These are phyloP conservation scores for Meyerozyma sp. DNA, from an alignment of 1,139 yeast species.

Conservation along the genomic window DNA sequence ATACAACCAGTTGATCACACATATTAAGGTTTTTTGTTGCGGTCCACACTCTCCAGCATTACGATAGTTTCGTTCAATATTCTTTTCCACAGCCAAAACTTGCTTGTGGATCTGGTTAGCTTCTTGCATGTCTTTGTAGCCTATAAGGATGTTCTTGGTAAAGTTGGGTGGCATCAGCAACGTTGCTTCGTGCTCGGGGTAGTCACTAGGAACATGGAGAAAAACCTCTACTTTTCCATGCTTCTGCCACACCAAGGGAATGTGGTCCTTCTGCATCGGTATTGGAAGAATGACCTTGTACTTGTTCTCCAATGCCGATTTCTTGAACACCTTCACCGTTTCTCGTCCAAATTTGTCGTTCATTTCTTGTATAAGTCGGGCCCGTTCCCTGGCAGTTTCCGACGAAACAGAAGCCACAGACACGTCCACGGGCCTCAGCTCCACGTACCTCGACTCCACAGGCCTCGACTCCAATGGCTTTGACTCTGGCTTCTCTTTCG, in stretches of 20 bases:
- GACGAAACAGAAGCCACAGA: neutral
- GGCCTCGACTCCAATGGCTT: too few relatives aligned
- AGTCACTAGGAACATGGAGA: constrained; percentile 8
- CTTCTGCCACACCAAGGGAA: constrained; percentile 8
- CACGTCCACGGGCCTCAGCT: too few relatives aligned
- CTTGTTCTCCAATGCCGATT: constrained; percentile 8
- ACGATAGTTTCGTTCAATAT: constrained; percentile 6
- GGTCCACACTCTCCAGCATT: neutral
- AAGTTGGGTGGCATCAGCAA: constrained; percentile 10
- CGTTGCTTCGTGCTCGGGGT: constrained; percentile 7
- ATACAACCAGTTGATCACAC: constrained; percentile 7
- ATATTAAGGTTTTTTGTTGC: constrained; percentile 5
- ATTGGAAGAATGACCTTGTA: constrained; percentile 9
- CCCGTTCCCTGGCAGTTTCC: constrained; percentile 2
- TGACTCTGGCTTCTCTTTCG: neutral
- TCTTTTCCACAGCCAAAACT: constrained; percentile 6
- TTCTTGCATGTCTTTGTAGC: constrained; percentile 7
- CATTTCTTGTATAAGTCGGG: constrained; percentile 6
- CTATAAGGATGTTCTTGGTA: constrained; percentile 10
- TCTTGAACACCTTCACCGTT: constrained; percentile 8
- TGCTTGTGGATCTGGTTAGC: constrained; percentile 7
- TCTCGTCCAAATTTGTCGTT: constrained; percentile 5
- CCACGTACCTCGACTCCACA: too few relatives aligned
- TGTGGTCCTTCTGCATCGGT: neutral
- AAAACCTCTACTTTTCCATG: constrained; percentile 8